A percentile compares a stretch with the other conserved stretches of the same genome.
These are phyloP conservation scores for Malassezia sp. DNA, from an alignment of 1,284 basidiomycete genomes.

Conservation along the genomic window DNA sequence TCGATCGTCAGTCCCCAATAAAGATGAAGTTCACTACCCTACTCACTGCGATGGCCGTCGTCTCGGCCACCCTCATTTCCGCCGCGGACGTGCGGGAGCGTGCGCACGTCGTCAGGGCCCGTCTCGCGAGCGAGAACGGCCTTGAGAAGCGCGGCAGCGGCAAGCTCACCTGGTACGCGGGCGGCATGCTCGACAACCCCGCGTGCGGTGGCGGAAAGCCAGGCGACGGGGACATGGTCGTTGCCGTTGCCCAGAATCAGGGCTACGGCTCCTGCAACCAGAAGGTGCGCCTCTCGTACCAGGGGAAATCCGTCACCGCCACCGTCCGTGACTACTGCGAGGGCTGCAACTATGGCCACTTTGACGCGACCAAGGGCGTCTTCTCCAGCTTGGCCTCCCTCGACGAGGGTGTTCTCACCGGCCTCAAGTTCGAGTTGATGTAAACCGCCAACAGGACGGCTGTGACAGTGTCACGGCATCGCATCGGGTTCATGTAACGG, in stretches of 20 bases:
- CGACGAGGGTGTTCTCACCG: conserved; percentile 26
- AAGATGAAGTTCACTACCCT: conserved; percentile 30
- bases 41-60: conserved; percentile 17
- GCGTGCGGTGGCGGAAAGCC: conserved; percentile 39
- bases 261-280: conserved; percentile 36
- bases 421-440: conserved; percentile 19
- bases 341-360: conserved; percentile 26
- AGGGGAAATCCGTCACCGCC: conserved; percentile 31
- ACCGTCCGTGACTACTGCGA: conserved; percentile 34
- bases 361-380: conserved; percentile 30
- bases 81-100: conserved; percentile 14
- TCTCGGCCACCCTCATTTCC: conserved; percentile 13
- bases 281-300: conserved; percentile 28
- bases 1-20: conserved; percentile 3
- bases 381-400: conserved; percentile 33
- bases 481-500: no score
- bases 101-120: conserved; percentile 29
- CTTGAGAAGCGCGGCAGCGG: conserved; percentile 22
- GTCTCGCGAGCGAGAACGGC: conserved; percentile 8
- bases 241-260: conserved; percentile 28
- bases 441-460: no score
- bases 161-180: conserved; percentile 34
- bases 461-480: no score
- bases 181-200: conserved; percentile 30
- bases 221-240: conserved; percentile 24